Conservation (phyloP, 1,139 yeast species). For the Geotrichum restrictum region DNA sequence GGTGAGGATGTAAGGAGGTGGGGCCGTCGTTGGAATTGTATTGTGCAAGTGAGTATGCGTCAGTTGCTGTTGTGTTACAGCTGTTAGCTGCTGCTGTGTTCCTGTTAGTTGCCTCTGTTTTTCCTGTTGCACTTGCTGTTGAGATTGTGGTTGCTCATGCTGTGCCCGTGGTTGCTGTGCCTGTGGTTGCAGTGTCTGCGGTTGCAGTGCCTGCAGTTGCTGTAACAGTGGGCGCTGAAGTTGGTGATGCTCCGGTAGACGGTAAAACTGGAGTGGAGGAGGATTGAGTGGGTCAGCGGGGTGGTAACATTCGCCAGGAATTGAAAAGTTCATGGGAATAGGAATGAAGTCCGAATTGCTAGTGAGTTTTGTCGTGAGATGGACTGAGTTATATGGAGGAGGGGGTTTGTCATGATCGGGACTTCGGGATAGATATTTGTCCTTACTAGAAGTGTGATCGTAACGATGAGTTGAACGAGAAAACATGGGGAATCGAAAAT, state of each 20-base stretch:
- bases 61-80: too few species aligned
- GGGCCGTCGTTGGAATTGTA: too few species aligned
- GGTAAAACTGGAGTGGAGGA: slow-evolving; percentile 7
- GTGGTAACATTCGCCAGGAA: slow-evolving; percentile 6
- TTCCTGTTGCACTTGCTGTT: not conserved
- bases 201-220: not conserved
- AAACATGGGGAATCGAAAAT: too few species aligned
- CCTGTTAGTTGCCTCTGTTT: not conserved
- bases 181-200: not conserved
- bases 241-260: too few species aligned
- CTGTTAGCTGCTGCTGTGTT: too few species aligned
- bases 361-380: slow-evolving; percentile 4
- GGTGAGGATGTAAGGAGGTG: not conserved
- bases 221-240: not conserved
- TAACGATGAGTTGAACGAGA: too few species aligned
- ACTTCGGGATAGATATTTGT: too few species aligned
- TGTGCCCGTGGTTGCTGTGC: not conserved
- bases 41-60: too few species aligned
- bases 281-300: slow-evolving; percentile 12
- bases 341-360: slow-evolving; percentile 2
- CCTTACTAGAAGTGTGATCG: too few species aligned
- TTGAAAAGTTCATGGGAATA: slow-evolving; percentile 9
- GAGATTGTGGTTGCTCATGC: not conserved
- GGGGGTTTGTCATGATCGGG: too few species aligned
- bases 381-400: not conserved